Evolutionary conservation across 2,329 filamentous ascomycete genomes (phyloP), one percentile per base, ranked within the genome.

Genomic region (Ambrosiella cleistominuta): DNA sequence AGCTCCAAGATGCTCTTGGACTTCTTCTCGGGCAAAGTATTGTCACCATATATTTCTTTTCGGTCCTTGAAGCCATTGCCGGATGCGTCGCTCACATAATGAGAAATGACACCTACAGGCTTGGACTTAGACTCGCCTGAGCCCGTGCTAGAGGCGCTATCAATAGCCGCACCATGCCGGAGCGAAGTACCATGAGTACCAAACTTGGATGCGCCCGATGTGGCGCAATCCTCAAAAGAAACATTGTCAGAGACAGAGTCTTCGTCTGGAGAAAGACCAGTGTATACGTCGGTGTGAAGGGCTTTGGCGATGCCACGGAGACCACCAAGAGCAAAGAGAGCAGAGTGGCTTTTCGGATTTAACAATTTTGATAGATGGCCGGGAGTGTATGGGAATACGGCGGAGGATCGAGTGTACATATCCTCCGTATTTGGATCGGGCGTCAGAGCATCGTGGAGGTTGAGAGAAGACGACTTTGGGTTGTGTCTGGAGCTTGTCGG

Each of bases 351-450:
- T 70, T 93, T 93, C 0, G 87, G 86, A 62, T 90, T 90, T 56
- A 89, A 74, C 6, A 93, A 71, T 70, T 91, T 91, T 62, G 80
- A 81, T 64, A 88, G 70, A 64, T 86, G 85, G 27, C 86, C 86
- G 9, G 83, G 83, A 0, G 81, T 78, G 64, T 83, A 88, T 7
- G 83, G 85, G 64, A 89, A 88, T 19, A 35, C n/a, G 50, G 76
- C 80, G 64, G 83, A 73, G 52, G 81, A 74, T 13, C 83, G 75
- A 47, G 78, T 68, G 66, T 86, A 90, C 66, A 88, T 85, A 45
- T 75, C 77, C 69, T 89, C 85, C 0, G 80, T 85, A 11, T 83
- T 84, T 2, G 81, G 84, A 66, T 90, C 86, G 45, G 67, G 68
- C 12, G 67, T 69, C 15, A 69, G 61, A 27, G 66, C 68, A 63